Percentiles rank a stretch among this genome's conserved stretches.
These are phyloP conservation scores for Mycena sanguinolenta DNA, from an alignment of 768 basidiomycete species.

Conservation along the genomic window DNA sequence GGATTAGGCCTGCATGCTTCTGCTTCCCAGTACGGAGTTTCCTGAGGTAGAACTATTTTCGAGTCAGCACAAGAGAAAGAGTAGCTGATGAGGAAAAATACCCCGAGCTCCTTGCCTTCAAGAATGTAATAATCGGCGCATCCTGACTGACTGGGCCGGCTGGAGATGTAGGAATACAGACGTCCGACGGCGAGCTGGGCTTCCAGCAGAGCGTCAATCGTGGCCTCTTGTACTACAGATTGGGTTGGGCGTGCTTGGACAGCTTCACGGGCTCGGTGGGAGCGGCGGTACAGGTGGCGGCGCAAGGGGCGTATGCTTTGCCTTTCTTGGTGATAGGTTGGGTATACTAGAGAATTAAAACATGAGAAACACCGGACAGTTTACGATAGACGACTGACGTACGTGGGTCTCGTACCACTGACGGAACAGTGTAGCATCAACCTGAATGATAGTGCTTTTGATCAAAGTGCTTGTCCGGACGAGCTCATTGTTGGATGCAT, in stretches of 20 bases:
- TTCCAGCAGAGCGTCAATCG: constrained; percentile 92
- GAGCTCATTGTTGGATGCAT: constrained; percentile 99
- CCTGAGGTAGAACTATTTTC: constrained; percentile 88
- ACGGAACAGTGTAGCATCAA: constrained; percentile 98
- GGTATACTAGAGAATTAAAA: constrained; percentile 84
- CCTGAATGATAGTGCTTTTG: constrained; percentile 95
- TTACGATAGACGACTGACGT: constrained; percentile 50
- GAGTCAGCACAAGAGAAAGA: constrained; percentile 38
- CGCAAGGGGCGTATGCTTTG: constrained; percentile 66
- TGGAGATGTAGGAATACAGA: constrained; percentile 92
- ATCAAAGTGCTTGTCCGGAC: constrained; percentile 99
- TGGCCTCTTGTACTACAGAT: constrained; percentile 70
- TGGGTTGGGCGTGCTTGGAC: constrained; percentile 92
- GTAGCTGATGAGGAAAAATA: constrained; percentile 44
- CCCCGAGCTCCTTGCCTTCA: constrained; percentile 99
- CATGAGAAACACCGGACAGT: constrained; percentile 20
- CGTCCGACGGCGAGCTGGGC: constrained; percentile 94
- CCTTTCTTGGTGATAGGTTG: constrained; percentile 94
- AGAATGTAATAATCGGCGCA: constrained; percentile 97
- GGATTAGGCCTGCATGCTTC: constrained; percentile 91
- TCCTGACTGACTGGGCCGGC: constrained; percentile 96
- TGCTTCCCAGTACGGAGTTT: constrained; percentile 95
- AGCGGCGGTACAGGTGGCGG: too few species aligned
- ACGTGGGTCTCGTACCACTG: constrained; percentile 99
- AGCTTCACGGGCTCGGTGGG: constrained; percentile 79